Conservation (phyloP, 2,329 filamentous ascomycete species). For the Pseudocercospora fuligena region DNA sequence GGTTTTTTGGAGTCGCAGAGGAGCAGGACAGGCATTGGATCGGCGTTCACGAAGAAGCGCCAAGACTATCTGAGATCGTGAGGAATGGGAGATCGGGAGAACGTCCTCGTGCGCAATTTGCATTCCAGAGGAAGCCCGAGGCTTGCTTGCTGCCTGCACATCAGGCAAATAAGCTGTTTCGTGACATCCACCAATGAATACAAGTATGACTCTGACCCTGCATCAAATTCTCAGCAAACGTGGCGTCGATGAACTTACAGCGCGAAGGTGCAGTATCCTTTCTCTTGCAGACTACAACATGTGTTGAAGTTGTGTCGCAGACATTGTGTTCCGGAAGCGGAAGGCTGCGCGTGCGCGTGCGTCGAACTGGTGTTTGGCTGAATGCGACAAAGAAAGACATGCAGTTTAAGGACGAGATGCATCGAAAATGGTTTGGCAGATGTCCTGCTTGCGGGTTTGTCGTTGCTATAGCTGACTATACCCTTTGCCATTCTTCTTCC, state of each 20-base stretch:
- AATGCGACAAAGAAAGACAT: slow-evolving; percentile 34
- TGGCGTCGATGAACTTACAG: neutral
- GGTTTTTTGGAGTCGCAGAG: slow-evolving; percentile 2
- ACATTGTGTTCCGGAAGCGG: slow-evolving; percentile 33
- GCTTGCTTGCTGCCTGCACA: slow-evolving; percentile 20
- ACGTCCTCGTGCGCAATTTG: slow-evolving; percentile 28
- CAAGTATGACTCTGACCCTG: slow-evolving; percentile 12
- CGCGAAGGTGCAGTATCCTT: neutral
- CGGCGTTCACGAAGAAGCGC: neutral
- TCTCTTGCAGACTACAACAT: slow-evolving; percentile 4
- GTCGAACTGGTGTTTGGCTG: slow-evolving; percentile 16
- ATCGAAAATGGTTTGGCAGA: slow-evolving; percentile 23
- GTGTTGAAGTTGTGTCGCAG: slow-evolving; percentile 13
- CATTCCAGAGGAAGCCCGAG: slow-evolving; percentile 22
- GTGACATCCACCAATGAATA: slow-evolving; percentile 9
- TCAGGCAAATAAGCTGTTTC: slow-evolving; percentile 24
- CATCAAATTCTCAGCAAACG: slow-evolving; percentile 10
- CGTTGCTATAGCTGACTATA: slow-evolving; percentile 11
- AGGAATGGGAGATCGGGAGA: slow-evolving; percentile 22
- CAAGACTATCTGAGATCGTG: slow-evolving; percentile 8
- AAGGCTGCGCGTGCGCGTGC: slow-evolving; percentile 7
- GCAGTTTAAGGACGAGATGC: slow-evolving; percentile 22
- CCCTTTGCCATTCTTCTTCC: neutral
- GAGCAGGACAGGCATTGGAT: slow-evolving; percentile 12
- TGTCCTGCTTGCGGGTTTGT: slow-evolving; percentile 26